These are phyloP conservation scores for Tremellales sp. DNA, from an alignment of 1,284 basidiomycete species.

Conservation along the genomic window DNA sequence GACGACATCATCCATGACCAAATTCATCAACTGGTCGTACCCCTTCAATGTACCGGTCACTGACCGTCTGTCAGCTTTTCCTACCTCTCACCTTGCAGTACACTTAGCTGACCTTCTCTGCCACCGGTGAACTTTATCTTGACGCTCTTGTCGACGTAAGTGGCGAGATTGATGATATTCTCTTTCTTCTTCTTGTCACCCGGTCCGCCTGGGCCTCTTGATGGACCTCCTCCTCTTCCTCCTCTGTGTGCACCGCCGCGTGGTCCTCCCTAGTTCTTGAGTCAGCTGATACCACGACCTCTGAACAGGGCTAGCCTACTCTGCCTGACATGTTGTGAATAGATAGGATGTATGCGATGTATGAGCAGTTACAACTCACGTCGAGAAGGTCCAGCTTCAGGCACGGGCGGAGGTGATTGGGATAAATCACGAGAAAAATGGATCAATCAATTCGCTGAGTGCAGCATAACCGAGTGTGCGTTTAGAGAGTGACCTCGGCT, in stretches of 20 bases:
- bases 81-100: background rate
- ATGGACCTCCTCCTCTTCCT: conserved; percentile 30
- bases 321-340: conserved; percentile 27
- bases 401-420: background rate
- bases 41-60: conserved; percentile 91
- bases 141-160: conserved; percentile 88
- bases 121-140: conserved; percentile 96
- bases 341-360: background rate
- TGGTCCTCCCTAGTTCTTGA: conserved; percentile 16
- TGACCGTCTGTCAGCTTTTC: conserved; percentile 45
- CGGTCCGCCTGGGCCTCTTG: conserved; percentile 16
- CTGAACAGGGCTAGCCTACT: conserved; percentile 15
- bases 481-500: too few relatives aligned
- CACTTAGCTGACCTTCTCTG: conserved; percentile 72
- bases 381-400: background rate
- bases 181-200: conserved; percentile 85
- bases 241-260: conserved; percentile 11
- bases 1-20: conserved; percentile 57
- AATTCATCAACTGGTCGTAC: conserved; percentile 92
- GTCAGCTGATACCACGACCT: background rate
- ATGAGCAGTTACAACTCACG: background rate
- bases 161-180: conserved; percentile 90
- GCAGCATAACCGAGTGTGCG: too few relatives aligned
- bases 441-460: background rate
- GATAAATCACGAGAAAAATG: background rate